Evolutionary conservation across 306 rosid species (phyloP).

Genomic region (Prunus davidiana): DNA sequence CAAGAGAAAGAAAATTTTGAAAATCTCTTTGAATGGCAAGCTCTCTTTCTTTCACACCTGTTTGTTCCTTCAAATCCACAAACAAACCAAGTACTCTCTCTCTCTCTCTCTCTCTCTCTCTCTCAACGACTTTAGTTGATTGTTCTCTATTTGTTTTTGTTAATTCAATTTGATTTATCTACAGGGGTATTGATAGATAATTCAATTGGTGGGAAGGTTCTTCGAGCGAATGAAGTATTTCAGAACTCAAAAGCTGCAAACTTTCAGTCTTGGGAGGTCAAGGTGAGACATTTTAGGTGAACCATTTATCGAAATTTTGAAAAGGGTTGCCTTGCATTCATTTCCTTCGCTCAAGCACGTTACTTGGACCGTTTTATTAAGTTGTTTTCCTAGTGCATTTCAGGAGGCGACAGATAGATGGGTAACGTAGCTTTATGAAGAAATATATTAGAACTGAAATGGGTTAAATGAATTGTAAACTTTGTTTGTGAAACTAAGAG

Average conservation of each 20-base stretch:
- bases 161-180: neutral
- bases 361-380: neutral
- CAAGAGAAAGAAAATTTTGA: neutral
- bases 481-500: neutral
- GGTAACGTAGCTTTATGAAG: neutral
- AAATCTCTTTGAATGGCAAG: conserved; percentile 50
- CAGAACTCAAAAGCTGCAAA: conserved; percentile 55
- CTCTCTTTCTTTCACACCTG: conserved; percentile 43
- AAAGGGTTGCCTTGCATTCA: neutral
- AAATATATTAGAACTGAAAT: neutral
- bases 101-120: neutral
- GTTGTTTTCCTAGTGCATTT: neutral
- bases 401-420: neutral
- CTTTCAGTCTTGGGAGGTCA: conserved; percentile 59
- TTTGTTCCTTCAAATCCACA: conserved; percentile 62
- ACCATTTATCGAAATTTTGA: neutral
- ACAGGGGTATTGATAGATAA: conserved; percentile 45
- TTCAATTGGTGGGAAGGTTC: conserved; percentile 45
- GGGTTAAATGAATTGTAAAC: neutral
- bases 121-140: conserved; percentile 1
- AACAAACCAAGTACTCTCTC: conserved; percentile 55
- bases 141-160: conserved; percentile 4
- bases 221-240: conserved; percentile 46
- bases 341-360: neutral
- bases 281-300: conserved; percentile 47